Evolutionary conservation across 495 filamentous ascomycete species (phyloP).

Genomic region (Lasiosphaeriaceae sp.): DNA sequence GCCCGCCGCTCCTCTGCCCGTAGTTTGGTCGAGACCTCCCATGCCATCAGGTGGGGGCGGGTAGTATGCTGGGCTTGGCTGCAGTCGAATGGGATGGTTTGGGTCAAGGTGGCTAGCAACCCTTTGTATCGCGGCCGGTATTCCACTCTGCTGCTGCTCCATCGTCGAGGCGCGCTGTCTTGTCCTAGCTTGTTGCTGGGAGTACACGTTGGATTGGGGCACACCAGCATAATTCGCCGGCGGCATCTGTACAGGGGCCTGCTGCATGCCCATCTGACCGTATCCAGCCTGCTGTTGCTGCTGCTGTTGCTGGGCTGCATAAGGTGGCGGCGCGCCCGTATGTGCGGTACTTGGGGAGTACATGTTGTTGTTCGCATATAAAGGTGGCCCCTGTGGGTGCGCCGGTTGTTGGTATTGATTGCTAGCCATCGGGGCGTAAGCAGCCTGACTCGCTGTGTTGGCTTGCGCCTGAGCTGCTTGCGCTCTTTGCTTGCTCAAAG

Average conservation of each 20-base stretch:
- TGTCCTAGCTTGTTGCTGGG: conserved; percentile 59
- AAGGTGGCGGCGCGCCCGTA: conserved; percentile 79
- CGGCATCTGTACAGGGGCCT: conserved; percentile 62
- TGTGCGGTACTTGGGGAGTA: conserved; percentile 62
- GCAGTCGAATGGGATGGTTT: conserved; percentile 85
- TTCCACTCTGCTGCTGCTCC: conserved; percentile 87
- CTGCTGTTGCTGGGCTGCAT: conserved; percentile 54
- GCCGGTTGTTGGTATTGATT: conserved; percentile 41
- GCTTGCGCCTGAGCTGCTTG: conserved; percentile 63
- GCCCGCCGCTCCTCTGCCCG: conserved; percentile 53
- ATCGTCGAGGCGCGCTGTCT: conserved; percentile 93
- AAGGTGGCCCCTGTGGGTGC: conserved; percentile 49
- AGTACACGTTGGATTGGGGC: conserved; percentile 68
- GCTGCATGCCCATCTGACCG: conserved; percentile 69
- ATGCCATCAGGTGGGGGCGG: conserved; percentile 90
- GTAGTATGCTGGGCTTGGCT: conserved; percentile 97
- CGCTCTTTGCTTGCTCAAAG: conserved; percentile 81
- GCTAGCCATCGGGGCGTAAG: conserved; percentile 37
- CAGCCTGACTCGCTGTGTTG: conserved; percentile 48
- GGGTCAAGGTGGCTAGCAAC: conserved; percentile 98
- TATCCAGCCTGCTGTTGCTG: conserved; percentile 50
- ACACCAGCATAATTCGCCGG: conserved; percentile 57
- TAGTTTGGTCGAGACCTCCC: conserved; percentile 42
- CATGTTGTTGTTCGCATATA: conserved; percentile 68
- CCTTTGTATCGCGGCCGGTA: conserved; percentile 87